Conservation (phyloP, 495 filamentous ascomycete genomes). For the Penicillium ochrochloron region DNA sequence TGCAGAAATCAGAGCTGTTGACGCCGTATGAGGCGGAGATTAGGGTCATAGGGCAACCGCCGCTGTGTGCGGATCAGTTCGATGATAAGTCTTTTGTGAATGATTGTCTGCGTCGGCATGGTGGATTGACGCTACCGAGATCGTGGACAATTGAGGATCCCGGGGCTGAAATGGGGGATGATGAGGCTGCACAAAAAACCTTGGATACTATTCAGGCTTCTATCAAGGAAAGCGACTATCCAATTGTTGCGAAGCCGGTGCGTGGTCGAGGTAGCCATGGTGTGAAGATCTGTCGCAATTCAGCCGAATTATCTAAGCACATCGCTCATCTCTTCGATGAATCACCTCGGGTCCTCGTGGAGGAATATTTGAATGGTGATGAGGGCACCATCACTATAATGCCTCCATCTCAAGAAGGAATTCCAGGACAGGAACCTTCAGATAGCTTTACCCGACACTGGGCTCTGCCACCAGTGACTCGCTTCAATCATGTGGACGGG, state of each 20-base stretch:
- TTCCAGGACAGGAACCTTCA: conserved; percentile 4
- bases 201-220: conserved; percentile 11
- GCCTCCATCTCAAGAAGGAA: conserved; percentile 28
- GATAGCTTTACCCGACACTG: conserved; percentile 29
- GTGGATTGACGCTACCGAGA: conserved; percentile 23
- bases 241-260: conserved; percentile 39
- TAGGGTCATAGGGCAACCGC: conserved; percentile 38
- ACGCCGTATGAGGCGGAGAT: conserved; percentile 23
- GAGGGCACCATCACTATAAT: conserved; percentile 46
- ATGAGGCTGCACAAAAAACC: not conserved
- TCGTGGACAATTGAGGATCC: conserved; percentile 28
- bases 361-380: conserved; percentile 43
- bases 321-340: conserved; percentile 29
- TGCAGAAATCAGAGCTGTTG: conserved; percentile 32
- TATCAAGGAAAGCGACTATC: conserved; percentile 22
- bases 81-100: conserved; percentile 45
- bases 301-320: conserved; percentile 29
- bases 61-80: conserved; percentile 37
- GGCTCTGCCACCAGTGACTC: conserved; percentile 37
- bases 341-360: conserved; percentile 33
- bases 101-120: conserved; percentile 26
- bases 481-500: conserved; percentile 42
- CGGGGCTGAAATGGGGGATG: not conserved
- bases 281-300: conserved; percentile 38
- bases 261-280: conserved; percentile 32